These are phyloP conservation scores for Penicillium olsonii DNA, from an alignment of 2,329 filamentous ascomycete genomes.

Conservation along the genomic window DNA sequence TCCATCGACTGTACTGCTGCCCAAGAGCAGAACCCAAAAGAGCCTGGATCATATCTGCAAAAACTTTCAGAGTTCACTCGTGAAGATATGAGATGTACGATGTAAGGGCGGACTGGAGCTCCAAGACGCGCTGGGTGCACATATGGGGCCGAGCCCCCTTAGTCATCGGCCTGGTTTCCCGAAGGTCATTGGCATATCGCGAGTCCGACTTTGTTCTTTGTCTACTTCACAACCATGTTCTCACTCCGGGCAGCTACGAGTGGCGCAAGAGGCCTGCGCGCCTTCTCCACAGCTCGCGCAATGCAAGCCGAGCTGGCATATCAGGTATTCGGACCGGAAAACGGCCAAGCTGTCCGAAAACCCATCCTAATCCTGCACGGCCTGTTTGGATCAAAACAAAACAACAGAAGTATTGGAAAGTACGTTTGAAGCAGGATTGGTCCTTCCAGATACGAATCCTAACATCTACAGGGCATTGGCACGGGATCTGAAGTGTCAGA, in stretches of 20 bases:
- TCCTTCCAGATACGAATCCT: neutral
- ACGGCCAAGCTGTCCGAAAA: conserved; percentile 37
- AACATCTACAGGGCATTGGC: conserved; percentile 62
- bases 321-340: conserved; percentile 40
- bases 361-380: conserved; percentile 91
- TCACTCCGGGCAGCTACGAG: conserved; percentile 9
- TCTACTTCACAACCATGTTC: conserved; percentile 8
- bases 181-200: conserved; percentile 1
- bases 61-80: too few species aligned
- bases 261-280: conserved; percentile 18
- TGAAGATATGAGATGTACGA: too few species aligned
- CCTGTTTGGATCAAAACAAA: conserved; percentile 92
- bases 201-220: neutral
- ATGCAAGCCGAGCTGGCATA: conserved; percentile 35
- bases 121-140: too few species aligned
- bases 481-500: conserved; percentile 73
- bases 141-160: neutral
- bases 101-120: too few species aligned
- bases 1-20: neutral
- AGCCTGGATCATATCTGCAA: neutral
- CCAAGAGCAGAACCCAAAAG: neutral
- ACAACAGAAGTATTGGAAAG: conserved; percentile 94
- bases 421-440: conserved; percentile 50
- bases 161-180: conserved; percentile 16
- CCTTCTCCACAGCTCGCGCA: conserved; percentile 35